Base-by-base conservation (phyloP, 805 yeast genomes). In the Wilhelminamyces savonicus region DNA sequence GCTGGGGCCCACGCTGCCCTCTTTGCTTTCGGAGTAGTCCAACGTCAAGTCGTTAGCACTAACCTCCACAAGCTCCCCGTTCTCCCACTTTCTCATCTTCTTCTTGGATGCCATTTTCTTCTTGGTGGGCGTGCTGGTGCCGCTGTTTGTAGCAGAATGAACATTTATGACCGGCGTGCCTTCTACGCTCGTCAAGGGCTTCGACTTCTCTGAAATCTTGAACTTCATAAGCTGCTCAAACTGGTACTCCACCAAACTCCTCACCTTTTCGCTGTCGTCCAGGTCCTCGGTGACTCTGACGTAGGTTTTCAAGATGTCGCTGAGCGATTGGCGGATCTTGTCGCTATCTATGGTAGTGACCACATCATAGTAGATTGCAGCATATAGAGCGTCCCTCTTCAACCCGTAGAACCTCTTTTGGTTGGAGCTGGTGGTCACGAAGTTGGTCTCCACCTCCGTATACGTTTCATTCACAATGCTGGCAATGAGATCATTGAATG, bases 71-170 rank as follows among this genome's bases (percentile, higher is more conserved):
- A 57, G 35, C 29, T 54, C 61, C 13, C 58, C 66, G 31, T 58
- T 58, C 17, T 59, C 55, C 71, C 71, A 64, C 36, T 58, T 61
- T 34, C 71, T 48, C 70, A 62, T 60, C 34, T 56, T 58, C 42
- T 63, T 63, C 31, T 39, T 37, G 7, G 46, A 14, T 17, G 32
- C 31, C 10, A 28, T 25, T 19, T 35, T 36, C 35, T 32, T 31
- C 31, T 32, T 35, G 11, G 26, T 34, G 7, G 41, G 36, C 5
- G 30, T 27, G 11, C 19, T 18, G 8, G 28, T 16, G 7, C 30
- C 31, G 11, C 28, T 28, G 7, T 21, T 20, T 7, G 24, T 13
- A 8, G 19, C 19, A 8, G 6, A 7, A 8, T 17, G 19, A 6
- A 16, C 9, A n/a, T n/a, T n/a, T n/a, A n/a, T n/a, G n/a, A n/a